Evolutionary conservation across 495 filamentous ascomycete genomes (phyloP).

Genomic region (Amniculicola lignicola): DNA sequence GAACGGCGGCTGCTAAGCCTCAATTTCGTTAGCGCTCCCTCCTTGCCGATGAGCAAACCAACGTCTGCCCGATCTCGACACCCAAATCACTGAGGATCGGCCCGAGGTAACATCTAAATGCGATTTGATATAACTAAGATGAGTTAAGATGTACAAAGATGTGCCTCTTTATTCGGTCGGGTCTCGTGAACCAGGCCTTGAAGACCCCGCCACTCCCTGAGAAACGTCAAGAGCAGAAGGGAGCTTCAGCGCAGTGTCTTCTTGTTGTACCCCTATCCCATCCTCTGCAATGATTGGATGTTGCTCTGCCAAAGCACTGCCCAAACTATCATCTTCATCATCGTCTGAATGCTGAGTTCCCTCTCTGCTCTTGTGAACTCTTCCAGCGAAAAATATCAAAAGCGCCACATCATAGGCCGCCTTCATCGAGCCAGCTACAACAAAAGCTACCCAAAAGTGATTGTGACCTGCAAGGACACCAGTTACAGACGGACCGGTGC

Average conservation of each 20-base stretch:
- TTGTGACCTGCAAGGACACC: conserved; percentile 25
- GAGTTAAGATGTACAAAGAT: too few species aligned
- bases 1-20: too few species aligned
- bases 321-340: not conserved
- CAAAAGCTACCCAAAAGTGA: conserved; percentile 31
- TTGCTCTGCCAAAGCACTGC: too few species aligned
- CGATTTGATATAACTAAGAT: too few species aligned
- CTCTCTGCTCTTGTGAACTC: not conserved
- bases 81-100: too few species aligned
- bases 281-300: not conserved
- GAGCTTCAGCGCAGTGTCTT: not conserved
- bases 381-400: conserved; percentile 26
- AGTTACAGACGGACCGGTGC: conserved; percentile 24
- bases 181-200: too few species aligned
- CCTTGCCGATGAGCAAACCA: too few species aligned
- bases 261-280: not conserved
- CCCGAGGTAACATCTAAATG: too few species aligned
- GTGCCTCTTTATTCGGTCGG: too few species aligned
- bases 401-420: conserved; percentile 30
- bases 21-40: too few species aligned
- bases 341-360: not conserved
- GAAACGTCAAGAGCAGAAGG: not conserved
- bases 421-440: conserved; percentile 31
- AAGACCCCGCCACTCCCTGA: too few species aligned
- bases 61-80: too few species aligned